phyloP scores from a whole-genome alignment of 106 monocot genomes.

The Amphibolis antarctica region DNA sequence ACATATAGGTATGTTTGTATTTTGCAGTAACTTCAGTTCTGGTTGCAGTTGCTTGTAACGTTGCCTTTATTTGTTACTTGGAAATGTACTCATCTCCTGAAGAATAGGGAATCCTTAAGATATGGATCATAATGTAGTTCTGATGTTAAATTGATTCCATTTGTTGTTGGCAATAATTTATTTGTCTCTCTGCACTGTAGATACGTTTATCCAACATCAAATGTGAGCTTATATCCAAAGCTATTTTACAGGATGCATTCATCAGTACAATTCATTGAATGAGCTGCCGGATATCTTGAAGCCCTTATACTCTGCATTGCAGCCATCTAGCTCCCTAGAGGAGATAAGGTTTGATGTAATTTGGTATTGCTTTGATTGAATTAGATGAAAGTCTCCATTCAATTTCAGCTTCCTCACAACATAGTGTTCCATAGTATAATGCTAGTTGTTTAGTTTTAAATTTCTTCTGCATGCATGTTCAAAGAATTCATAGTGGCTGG shows the following conservation, averaged over 20 bases:
- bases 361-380: not conserved
- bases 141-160: not conserved
- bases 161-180: not conserved
- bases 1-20: slow-evolving; percentile 48
- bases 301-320: slow-evolving; percentile 78
- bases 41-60: not conserved
- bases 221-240: not conserved
- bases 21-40: not conserved
- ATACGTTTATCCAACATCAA: not conserved
- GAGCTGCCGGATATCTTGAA: slow-evolving; percentile 86
- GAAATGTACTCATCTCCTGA: not conserved
- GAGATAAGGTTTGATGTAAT: slow-evolving; percentile 43
- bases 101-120: not conserved
- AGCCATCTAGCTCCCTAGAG: slow-evolving; percentile 73
- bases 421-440: too few relatives aligned
- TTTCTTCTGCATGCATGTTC: too few relatives aligned
- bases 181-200: not conserved
- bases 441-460: too few relatives aligned
- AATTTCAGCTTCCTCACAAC: not conserved
- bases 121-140: not conserved
- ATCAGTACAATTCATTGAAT: slow-evolving; percentile 85
- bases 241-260: slow-evolving; percentile 61
- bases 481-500: too few relatives aligned
- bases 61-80: slow-evolving; percentile 2
- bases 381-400: not conserved